Conservation (phyloP, 345 rosid genomes). For the Nasturtium officinale region DNA sequence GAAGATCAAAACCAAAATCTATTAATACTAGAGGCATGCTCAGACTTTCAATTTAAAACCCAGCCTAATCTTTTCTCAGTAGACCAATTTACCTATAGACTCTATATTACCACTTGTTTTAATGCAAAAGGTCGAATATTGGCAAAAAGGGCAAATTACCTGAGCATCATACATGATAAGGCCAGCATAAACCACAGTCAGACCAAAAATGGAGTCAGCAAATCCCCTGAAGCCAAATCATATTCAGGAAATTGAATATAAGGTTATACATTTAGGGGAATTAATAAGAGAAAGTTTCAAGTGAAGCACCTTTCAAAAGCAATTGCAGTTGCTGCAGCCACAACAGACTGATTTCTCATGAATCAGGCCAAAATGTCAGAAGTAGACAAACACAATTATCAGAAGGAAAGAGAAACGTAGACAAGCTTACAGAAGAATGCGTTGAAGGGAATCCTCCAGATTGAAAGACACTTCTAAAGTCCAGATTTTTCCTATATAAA, state of each 20-base stretch:
- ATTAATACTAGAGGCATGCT: neutral
- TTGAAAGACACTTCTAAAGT: slow-evolving; percentile 57
- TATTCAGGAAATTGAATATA: slow-evolving; percentile 5
- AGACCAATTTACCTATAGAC: slow-evolving; percentile 2
- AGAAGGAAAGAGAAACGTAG: neutral
- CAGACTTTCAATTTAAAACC: slow-evolving; percentile 12
- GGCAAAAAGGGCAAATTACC: slow-evolving; percentile 44
- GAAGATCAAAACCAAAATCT: neutral
- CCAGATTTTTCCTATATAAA: slow-evolving; percentile 62
- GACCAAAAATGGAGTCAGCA: slow-evolving; percentile 78
- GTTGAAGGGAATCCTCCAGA: slow-evolving; percentile 97
- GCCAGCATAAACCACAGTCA: slow-evolving; percentile 73
- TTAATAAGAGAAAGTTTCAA: slow-evolving; percentile 1
- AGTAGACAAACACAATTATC: neutral
- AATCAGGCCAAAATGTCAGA: slow-evolving; percentile 21
- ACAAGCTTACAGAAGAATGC: slow-evolving; percentile 58
- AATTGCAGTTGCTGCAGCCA: slow-evolving; percentile 81
- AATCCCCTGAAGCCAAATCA: slow-evolving; percentile 63
- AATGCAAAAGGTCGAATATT: slow-evolving; percentile 16
- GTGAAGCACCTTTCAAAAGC: slow-evolving; percentile 74
- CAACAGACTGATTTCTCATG: slow-evolving; percentile 59
- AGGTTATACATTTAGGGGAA: neutral
- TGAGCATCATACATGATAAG: slow-evolving; percentile 93
- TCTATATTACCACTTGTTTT: slow-evolving; percentile 17
- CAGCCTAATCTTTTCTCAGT: neutral